Conservation (phyloP, 1,284 basidiomycete species). For the Tylopilus sp. region DNA sequence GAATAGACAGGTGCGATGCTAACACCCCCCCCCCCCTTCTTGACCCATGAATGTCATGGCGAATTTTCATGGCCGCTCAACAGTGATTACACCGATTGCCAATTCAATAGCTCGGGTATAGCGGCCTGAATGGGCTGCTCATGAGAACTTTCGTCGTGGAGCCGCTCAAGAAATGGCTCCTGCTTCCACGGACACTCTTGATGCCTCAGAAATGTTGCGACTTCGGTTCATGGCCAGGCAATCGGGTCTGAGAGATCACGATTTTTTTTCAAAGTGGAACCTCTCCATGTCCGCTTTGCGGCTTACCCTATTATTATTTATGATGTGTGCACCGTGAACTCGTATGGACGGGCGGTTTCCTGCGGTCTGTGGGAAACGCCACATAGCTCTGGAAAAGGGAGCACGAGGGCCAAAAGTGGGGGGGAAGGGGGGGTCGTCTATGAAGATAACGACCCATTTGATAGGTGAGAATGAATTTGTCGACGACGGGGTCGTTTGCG, state of each 20-base stretch:
- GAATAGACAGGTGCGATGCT: background rate
- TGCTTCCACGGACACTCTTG: background rate
- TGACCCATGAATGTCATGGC: background rate
- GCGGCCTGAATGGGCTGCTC: background rate
- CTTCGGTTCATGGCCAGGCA: background rate
- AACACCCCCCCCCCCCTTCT: background rate
- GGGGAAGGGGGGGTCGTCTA: constrained; percentile 2
- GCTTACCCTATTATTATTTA: constrained; percentile 4
- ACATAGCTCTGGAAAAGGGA: constrained; percentile 5
- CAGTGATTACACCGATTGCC: background rate
- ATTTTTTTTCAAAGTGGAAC: constrained; percentile 2
- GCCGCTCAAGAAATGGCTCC: constrained; percentile 12
- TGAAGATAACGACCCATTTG: background rate
- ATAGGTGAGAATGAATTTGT: constrained; percentile 10
- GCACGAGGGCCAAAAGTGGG: constrained; percentile 9
- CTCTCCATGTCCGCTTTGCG: constrained; percentile 23
- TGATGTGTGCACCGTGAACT: constrained; percentile 8
- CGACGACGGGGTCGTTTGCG: constrained; percentile 11
- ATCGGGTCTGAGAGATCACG: background rate
- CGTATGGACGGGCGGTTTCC: background rate
- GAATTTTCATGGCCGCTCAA: constrained; percentile 5
- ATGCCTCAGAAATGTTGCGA: too few relatives aligned
- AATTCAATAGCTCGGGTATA: constrained; percentile 1
- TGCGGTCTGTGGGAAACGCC: constrained; percentile 2
- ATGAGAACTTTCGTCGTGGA: constrained; percentile 5